Evolutionary conservation across 1,284 basidiomycete genomes (phyloP).

Genomic region (Cryptococcus hybrid): DNA sequence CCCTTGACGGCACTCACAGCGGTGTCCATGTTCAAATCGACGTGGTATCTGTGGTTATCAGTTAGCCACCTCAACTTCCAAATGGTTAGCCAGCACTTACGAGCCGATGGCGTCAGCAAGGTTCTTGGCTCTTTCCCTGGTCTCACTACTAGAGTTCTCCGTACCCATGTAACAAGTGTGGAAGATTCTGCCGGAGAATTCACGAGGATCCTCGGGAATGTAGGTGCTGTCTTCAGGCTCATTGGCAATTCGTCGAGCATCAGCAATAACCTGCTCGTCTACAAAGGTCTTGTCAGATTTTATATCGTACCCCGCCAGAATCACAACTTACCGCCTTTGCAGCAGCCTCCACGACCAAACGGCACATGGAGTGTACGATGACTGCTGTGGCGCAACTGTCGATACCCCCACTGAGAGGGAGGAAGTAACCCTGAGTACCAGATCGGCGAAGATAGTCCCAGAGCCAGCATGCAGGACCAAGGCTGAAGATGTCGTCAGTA

Average conservation of each 20-base stretch:
- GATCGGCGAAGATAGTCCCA: constrained; percentile 98
- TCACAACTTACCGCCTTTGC: constrained; percentile 59
- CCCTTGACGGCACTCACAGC: constrained; percentile 79
- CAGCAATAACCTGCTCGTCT: constrained; percentile 85
- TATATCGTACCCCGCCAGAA: background rate
- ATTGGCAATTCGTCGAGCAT: constrained; percentile 84
- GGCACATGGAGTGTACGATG: constrained; percentile 96
- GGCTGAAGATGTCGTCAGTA: constrained; percentile 53
- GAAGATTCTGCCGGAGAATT: constrained; percentile 84
- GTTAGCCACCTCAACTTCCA: background rate
- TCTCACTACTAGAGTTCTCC: constrained; percentile 87
- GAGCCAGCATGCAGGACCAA: constrained; percentile 97
- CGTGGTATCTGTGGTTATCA: constrained; percentile 71
- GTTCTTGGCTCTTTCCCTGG: constrained; percentile 78
- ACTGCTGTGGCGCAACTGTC: constrained; percentile 95
- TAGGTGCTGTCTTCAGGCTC: constrained; percentile 77
- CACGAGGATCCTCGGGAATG: constrained; percentile 77
- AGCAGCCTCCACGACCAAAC: constrained; percentile 76
- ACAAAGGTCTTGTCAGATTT: background rate
- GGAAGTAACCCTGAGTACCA: constrained; percentile 90
- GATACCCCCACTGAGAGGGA: constrained; percentile 96
- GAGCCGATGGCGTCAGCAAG: constrained; percentile 86
- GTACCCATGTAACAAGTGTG: constrained; percentile 99
- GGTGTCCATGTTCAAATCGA: constrained; percentile 94
- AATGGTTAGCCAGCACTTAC: constrained; percentile 49